Percentiles rank a stretch among this genome's conserved stretches.
These are phyloP conservation scores for Dalbergia cultrata DNA, from an alignment of 306 rosid species.

Conservation along the genomic window DNA sequence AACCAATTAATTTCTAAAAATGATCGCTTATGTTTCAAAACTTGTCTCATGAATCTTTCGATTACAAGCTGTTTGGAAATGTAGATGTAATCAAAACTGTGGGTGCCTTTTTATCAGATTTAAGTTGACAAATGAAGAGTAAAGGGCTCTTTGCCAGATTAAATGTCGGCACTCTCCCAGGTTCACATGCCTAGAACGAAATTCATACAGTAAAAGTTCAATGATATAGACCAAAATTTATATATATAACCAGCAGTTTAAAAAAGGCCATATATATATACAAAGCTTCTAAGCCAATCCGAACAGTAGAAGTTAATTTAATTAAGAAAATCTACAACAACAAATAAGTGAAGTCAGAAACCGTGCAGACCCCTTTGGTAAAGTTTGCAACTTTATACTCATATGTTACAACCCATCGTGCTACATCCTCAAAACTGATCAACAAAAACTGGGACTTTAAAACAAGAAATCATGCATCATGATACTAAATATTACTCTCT, in stretches of 20 bases:
- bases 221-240: background rate
- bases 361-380: constrained; percentile 36
- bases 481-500: background rate
- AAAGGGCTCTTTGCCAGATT: constrained; percentile 25
- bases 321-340: background rate
- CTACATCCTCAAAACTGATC: constrained; percentile 2
- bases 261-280: background rate
- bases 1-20: too few species aligned
- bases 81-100: background rate
- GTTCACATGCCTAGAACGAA: background rate
- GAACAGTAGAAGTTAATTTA: too few species aligned
- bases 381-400: constrained; percentile 39
- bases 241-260: background rate
- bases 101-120: background rate
- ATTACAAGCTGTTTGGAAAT: background rate
- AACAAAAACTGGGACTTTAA: constrained; percentile 10
- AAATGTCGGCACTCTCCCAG: background rate
- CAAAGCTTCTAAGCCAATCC: too few species aligned
- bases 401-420: constrained; percentile 5
- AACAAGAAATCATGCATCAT: constrained; percentile 3
- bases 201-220: background rate
- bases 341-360: background rate
- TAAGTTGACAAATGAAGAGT: constrained; percentile 32
- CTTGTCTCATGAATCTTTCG: too few species aligned
- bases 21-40: too few species aligned